A percentile compares a stretch with the other conserved stretches of the same genome.
These are phyloP conservation scores for Pythium periplocum DNA, from an alignment of 352 stramenopile genomes.

Conservation along the genomic window DNA sequence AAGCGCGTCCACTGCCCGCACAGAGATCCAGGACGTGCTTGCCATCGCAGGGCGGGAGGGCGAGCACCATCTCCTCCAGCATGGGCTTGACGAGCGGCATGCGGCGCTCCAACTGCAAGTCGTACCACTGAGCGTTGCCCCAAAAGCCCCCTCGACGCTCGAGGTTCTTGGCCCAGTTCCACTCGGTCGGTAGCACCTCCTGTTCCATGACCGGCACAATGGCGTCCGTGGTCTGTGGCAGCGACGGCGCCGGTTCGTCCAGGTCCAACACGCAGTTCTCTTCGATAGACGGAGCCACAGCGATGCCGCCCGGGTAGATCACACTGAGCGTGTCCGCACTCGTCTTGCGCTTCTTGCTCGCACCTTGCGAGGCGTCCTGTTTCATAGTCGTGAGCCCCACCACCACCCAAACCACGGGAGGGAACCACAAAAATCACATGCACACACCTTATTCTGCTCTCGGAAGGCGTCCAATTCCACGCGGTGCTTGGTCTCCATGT, in stretches of 20 bases:
- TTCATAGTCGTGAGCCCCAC: not conserved
- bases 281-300: slow-evolving; percentile 1
- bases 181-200: not conserved
- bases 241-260: too few relatives aligned
- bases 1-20: slow-evolving; percentile 53
- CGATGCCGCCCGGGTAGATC: not conserved
- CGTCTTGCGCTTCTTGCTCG: slow-evolving; percentile 21
- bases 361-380: not conserved
- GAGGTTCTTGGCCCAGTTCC: slow-evolving; percentile 58
- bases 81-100: slow-evolving; percentile 57
- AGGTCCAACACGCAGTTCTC: not conserved
- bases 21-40: slow-evolving; percentile 63
- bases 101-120: slow-evolving; percentile 52
- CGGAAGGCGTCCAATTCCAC: slow-evolving; percentile 25
- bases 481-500: slow-evolving; percentile 55
- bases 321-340: slow-evolving; percentile 8
- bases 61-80: slow-evolving; percentile 52
- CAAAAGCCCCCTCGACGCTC: slow-evolving; percentile 61
- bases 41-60: slow-evolving; percentile 52
- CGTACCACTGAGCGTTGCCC: slow-evolving; percentile 75
- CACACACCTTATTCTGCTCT: slow-evolving; percentile 13
- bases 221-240: too few relatives aligned
- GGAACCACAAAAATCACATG: too few relatives aligned
- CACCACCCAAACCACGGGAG: too few relatives aligned
- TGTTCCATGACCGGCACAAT: too few relatives aligned